phyloP scores from a whole-genome alignment of 164 flowering plant genomes.

The Annona cherimola region DNA sequence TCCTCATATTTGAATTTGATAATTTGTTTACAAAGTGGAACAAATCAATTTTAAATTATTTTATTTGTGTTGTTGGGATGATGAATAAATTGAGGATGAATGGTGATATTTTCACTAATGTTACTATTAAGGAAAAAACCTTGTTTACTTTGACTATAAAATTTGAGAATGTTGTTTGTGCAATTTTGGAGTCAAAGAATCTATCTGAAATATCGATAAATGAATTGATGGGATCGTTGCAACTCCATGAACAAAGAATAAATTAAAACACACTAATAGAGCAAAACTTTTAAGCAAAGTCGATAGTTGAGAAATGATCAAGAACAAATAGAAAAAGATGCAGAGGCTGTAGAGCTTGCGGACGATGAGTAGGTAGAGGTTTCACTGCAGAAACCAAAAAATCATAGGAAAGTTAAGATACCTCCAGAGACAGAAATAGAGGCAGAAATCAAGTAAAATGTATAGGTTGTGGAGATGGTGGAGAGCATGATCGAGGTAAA shows the following conservation, averaged over 20 bases:
- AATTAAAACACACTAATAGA: no score
- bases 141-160: constrained; percentile 1
- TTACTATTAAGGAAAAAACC: constrained; percentile 5
- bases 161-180: constrained; percentile 13
- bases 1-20: no score
- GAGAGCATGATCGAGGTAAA: not conserved
- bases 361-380: not conserved
- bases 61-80: not conserved
- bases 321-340: no score
- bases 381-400: no score
- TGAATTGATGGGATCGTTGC: not conserved
- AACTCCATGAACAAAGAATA: not conserved
- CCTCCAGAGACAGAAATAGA: not conserved
- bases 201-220: constrained; percentile 5
- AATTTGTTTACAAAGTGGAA: no score
- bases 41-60: constrained; percentile 1
- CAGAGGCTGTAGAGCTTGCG: no score
- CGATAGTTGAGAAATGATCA: no score
- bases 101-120: constrained; percentile 6
- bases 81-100: constrained; percentile 11
- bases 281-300: no score
- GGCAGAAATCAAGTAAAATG: not conserved
- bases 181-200: constrained; percentile 11
- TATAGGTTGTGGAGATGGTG: not conserved
- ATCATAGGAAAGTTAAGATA: not conserved